These are phyloP conservation scores for Pyricularia grisea DNA, from an alignment of 2,329 filamentous ascomycete species.

Conservation along the genomic window DNA sequence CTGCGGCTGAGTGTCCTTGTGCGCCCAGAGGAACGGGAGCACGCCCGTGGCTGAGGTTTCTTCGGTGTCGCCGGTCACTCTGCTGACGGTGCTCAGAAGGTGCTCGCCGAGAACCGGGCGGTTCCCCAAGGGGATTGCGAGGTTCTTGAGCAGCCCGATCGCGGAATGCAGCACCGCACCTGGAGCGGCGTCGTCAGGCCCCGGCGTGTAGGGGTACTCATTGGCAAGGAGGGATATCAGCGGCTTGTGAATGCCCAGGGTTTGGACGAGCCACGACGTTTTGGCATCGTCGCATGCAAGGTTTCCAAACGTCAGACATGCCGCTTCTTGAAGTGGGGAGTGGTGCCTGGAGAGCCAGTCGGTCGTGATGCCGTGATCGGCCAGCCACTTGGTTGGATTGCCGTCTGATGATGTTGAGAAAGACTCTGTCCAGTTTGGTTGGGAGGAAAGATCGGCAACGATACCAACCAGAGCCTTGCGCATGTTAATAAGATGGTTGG, in stretches of 20 bases:
- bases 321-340: constrained; percentile 31
- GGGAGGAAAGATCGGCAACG: constrained; percentile 37
- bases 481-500: constrained; percentile 35
- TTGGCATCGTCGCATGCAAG: constrained; percentile 48
- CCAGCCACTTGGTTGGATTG: background rate
- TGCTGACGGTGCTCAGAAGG: constrained; percentile 24
- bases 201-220: constrained; percentile 23
- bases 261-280: constrained; percentile 39
- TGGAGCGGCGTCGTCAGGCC: constrained; percentile 11
- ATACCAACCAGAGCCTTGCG: constrained; percentile 39
- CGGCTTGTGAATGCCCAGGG: constrained; percentile 30
- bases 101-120: constrained; percentile 38
- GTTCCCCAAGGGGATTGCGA: constrained; percentile 48
- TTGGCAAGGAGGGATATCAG: constrained; percentile 34
- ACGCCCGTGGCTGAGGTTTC: constrained; percentile 13
- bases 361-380: background rate
- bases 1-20: constrained; percentile 39
- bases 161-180: constrained; percentile 39
- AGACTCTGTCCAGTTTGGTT: constrained; percentile 19
- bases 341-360: background rate
- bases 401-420: background rate
- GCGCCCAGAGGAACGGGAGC: constrained; percentile 44
- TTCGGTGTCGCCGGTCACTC: constrained; percentile 11
- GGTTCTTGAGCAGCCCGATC: constrained; percentile 55
- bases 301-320: constrained; percentile 53